Percentiles rank a stretch among this genome's conserved stretches.
Evolutionary conservation across 306 rosid species (phyloP).

Genomic region (Cajanus cajan): DNA sequence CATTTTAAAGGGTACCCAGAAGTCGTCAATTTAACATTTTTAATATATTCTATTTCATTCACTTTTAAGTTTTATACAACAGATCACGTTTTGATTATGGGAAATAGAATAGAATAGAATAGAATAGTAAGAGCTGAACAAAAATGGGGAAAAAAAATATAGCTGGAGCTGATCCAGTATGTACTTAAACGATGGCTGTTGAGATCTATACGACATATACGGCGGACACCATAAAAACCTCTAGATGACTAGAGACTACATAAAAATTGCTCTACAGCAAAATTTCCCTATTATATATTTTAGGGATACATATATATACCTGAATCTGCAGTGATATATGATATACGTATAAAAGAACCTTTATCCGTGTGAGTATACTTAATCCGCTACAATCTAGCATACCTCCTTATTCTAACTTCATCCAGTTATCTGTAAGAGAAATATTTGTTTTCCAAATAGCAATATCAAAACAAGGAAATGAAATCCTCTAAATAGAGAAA

Average conservation of each 20-base stretch:
- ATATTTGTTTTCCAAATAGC: background rate
- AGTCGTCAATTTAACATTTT: background rate
- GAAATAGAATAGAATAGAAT: background rate
- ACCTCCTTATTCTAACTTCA: slow-evolving; percentile 30
- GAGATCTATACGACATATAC: background rate
- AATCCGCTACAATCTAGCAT: slow-evolving; percentile 26
- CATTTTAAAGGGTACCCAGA: background rate
- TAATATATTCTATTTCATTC: background rate
- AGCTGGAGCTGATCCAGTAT: background rate
- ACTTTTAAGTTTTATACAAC: background rate
- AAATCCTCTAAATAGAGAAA: slow-evolving; percentile 7
- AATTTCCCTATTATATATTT: slow-evolving; percentile 24
- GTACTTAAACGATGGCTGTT: background rate
- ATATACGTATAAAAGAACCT: slow-evolving; percentile 11
- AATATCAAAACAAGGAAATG: background rate
- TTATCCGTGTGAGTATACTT: slow-evolving; percentile 9
- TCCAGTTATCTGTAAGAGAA: slow-evolving; percentile 37
- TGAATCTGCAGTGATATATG: slow-evolving; percentile 12
- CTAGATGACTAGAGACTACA: slow-evolving; percentile 31
- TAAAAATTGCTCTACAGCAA: slow-evolving; percentile 22
- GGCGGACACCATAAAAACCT: slow-evolving; percentile 16
- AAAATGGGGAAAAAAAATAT: background rate
- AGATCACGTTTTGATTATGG: background rate
- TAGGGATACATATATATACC: slow-evolving; percentile 38
- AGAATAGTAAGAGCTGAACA: background rate